Conservation (phyloP, 2,329 filamentous ascomycete genomes). For the Xylariales sp. region DNA sequence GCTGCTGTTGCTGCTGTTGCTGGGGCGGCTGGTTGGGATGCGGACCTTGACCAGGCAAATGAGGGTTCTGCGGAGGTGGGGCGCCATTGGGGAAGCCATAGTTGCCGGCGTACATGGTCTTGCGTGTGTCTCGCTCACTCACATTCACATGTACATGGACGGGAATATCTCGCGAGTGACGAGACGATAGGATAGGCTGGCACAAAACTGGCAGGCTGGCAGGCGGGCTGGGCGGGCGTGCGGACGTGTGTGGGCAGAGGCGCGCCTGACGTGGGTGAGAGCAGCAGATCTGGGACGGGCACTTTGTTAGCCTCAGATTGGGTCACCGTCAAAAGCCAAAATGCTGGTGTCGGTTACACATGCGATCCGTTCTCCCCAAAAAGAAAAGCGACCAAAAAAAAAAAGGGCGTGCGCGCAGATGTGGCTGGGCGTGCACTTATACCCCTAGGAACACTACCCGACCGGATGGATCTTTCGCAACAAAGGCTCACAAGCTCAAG, state of each 20-base stretch:
- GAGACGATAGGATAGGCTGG: slow-evolving; percentile 1
- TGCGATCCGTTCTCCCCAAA: too few relatives aligned
- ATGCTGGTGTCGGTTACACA: slow-evolving; percentile 1
- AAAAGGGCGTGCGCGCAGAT: slow-evolving; percentile 6
- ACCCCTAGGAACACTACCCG: too few relatives aligned
- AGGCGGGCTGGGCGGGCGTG: slow-evolving; percentile 2
- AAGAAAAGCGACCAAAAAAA: too few relatives aligned
- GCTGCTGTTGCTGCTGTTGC: slow-evolving; percentile 12
- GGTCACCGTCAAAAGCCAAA: slow-evolving; percentile 4
- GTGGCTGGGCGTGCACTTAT: background rate
- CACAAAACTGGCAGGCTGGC: slow-evolving; percentile 5
- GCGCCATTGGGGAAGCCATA: slow-evolving; percentile 50
- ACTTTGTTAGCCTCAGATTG: slow-evolving; percentile 1
- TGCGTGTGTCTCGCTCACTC: slow-evolving; percentile 14
- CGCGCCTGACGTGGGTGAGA: slow-evolving; percentile 5
- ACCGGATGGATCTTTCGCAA: too few relatives aligned
- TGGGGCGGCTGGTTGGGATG: slow-evolving; percentile 17
- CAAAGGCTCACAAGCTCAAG: too few relatives aligned
- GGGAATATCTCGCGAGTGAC: background rate
- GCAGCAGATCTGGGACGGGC: slow-evolving; percentile 1
- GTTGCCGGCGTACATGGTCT: slow-evolving; percentile 50
- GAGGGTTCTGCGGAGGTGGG: slow-evolving; percentile 42
- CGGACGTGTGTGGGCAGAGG: slow-evolving; percentile 4
- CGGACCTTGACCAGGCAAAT: slow-evolving; percentile 36
- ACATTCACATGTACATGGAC: background rate